A percentile compares a stretch with the other conserved stretches of the same genome.
These are phyloP conservation scores for Chlamydomonas reinhardtii DNA, from an alignment of 163 green algal genomes.

Conservation along the genomic window DNA sequence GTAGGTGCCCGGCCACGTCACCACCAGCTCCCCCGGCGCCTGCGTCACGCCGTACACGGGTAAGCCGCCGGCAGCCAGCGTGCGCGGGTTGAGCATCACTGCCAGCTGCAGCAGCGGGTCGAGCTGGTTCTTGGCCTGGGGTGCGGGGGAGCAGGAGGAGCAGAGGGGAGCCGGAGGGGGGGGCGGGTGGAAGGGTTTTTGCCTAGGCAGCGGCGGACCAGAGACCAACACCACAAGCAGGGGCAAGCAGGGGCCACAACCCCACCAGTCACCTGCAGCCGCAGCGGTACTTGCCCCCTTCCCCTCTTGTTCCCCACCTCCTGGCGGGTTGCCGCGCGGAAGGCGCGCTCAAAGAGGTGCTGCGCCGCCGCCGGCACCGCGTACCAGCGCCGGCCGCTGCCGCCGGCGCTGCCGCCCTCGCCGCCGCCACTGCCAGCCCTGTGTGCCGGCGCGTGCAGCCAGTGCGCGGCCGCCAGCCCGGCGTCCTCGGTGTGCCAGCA, in stretches of 20 bases:
- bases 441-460: constrained; percentile 69
- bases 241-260: too few relatives aligned
- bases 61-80: constrained; percentile 70
- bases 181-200: too few relatives aligned
- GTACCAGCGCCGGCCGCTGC: constrained; percentile 62
- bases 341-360: constrained; percentile 68
- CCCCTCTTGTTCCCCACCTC: too few relatives aligned
- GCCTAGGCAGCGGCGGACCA: too few relatives aligned
- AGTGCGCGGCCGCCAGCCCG: constrained; percentile 86
- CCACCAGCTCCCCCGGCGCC: constrained; percentile 73
- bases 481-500: constrained; percentile 88
- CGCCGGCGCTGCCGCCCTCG: too few relatives aligned
- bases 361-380: constrained; percentile 80
- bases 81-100: constrained; percentile 68
- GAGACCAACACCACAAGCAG: too few relatives aligned
- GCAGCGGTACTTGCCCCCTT: too few relatives aligned
- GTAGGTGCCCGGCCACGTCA: constrained; percentile 72
- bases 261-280: too few relatives aligned
- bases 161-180: too few relatives aligned
- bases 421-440: too few relatives aligned
- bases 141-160: constrained; percentile 9
- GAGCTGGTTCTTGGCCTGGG: constrained; percentile 48
- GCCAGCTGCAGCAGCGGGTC: background rate
- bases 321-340: too few relatives aligned
- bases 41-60: constrained; percentile 69